Percentiles rank a stretch among this genome's conserved stretches.
These are phyloP conservation scores for Clavaria fumosa DNA, from an alignment of 768 basidiomycete genomes.

Conservation along the genomic window DNA sequence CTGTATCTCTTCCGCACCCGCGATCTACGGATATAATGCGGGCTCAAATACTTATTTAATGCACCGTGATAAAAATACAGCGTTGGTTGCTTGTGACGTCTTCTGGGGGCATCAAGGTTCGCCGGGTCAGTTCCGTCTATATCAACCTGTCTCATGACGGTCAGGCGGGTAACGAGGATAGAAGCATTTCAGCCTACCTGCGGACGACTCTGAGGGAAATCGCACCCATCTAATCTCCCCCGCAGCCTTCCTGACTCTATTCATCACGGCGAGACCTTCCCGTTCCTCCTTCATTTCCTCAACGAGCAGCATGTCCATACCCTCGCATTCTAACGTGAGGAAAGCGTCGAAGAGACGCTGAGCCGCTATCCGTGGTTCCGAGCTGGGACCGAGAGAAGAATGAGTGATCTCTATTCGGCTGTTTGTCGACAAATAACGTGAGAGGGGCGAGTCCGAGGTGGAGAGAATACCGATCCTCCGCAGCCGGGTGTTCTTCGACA, in stretches of 20 bases:
- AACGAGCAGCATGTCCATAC: constrained; percentile 70
- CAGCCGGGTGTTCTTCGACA: constrained; percentile 5
- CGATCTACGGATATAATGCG: no score
- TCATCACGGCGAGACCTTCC: constrained; percentile 91
- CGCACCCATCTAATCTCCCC: constrained; percentile 32
- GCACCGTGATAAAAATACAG: no score
- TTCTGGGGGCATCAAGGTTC: no score
- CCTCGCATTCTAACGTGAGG: constrained; percentile 57
- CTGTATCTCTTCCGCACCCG: no score
- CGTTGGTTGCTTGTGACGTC: no score
- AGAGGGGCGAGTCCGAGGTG: constrained; percentile 40
- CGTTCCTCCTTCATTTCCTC: constrained; percentile 70
- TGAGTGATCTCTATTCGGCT: constrained; percentile 33
- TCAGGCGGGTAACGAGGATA: no score
- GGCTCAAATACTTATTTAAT: no score
- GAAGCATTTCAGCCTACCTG: no score
- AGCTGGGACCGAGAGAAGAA: constrained; percentile 34
- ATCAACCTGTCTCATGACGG: no score
- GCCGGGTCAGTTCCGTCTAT: no score
- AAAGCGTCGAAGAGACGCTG: constrained; percentile 79
- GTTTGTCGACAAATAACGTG: constrained; percentile 16
- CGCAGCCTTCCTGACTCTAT: constrained; percentile 82
- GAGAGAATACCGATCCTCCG: constrained; percentile 57
- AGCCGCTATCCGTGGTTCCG: constrained; percentile 54
- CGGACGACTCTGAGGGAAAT: no score